Base-by-base conservation (phyloP, 176 grass and related monocot genomes). In the Carex cristatella region DNA sequence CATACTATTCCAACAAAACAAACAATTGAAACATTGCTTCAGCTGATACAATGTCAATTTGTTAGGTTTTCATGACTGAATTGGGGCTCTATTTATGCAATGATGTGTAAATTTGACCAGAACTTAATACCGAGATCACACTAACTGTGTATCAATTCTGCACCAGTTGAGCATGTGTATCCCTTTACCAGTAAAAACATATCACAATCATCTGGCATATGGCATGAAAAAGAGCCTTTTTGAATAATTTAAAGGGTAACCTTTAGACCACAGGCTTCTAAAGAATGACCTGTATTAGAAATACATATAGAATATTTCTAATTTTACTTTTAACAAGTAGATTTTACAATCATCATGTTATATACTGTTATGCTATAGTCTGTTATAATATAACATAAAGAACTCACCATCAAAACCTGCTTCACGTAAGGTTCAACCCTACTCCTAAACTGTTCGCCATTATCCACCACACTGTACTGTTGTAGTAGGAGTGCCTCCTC, bases 401-500 rank as follows among this genome's bases (percentile, higher is more conserved):
- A 86, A 68, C 75, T 86, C 80, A 99, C 96, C 96, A 92, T 94
- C 51, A 95, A 69, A 94, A 99, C 90, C 88, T 86, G 91, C 69
- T 53, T 35, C 65, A 95, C 37, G 69, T 94, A 99, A 64, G 90
- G 88, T 82, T 90, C 89, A 81, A 99, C 86, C 42, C 62, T 84
- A 69, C 79, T 49, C 85, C 83, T 92, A 44, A 94, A 95, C 15
- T 80, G 61, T 75, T 89, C 91, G 23, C 85, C 91, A 18, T 92
- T 86, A 94, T 79, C 87, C 2, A 1, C 65, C 28, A 77, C 75
- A 37, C 19, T 91, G 71, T 88, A 94, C 10, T 87, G 86, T 83
- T 99, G 93, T 27, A 94, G 42, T 10, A 99, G 79, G 78, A 99
- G 88, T 81, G 91, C 93, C 81, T 94, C 96, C 88, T 99, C 96